phyloP scores from a whole-genome alignment of 2,329 filamentous ascomycete species.

The Chaetomiaceae sp. region DNA sequence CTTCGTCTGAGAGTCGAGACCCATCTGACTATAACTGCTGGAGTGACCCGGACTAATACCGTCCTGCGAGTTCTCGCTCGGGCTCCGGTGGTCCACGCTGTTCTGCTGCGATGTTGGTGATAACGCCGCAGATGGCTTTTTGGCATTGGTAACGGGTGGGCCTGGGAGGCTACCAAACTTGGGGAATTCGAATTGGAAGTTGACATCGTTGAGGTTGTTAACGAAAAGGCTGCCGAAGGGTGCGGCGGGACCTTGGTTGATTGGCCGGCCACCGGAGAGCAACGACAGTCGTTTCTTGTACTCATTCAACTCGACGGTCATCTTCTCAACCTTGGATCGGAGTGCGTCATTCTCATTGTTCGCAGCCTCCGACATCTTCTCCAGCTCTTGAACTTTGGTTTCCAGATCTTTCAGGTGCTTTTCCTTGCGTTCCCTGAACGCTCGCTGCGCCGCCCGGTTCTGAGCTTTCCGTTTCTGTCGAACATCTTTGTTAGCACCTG shows the following conservation, averaged over 20 bases:
- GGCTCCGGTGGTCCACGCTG: conserved; percentile 34
- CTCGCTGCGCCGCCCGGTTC: conserved; percentile 86
- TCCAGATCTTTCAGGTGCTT: conserved; percentile 84
- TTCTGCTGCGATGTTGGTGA: conserved; percentile 21
- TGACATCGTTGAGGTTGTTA: conserved; percentile 65
- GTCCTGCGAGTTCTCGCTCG: conserved; percentile 32
- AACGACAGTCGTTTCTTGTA: conserved; percentile 82
- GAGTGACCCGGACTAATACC: conserved; percentile 34
- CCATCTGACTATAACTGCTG: conserved; percentile 32
- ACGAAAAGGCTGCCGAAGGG: conserved; percentile 46
- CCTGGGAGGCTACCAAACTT: conserved; percentile 76
- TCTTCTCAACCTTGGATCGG: conserved; percentile 80
- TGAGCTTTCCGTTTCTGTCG: conserved; percentile 88
- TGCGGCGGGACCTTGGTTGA: conserved; percentile 30
- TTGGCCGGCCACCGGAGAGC: conserved; percentile 36
- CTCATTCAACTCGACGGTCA: conserved; percentile 79
- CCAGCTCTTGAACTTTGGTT: conserved; percentile 67
- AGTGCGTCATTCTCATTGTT: conserved; percentile 83
- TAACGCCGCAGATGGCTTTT: conserved; percentile 15
- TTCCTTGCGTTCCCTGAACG: conserved; percentile 92
- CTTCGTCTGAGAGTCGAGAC: conserved; percentile 37
- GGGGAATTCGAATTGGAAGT: conserved; percentile 94
- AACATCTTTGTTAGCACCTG: conserved; percentile 30
- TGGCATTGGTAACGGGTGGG: conserved; percentile 30
- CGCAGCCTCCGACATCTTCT: conserved; percentile 77